Percentiles rank a stretch among this genome's conserved stretches.
Evolutionary conservation across 805 yeast genomes (phyloP).

Genomic region (Suhomyces prunicola): DNA sequence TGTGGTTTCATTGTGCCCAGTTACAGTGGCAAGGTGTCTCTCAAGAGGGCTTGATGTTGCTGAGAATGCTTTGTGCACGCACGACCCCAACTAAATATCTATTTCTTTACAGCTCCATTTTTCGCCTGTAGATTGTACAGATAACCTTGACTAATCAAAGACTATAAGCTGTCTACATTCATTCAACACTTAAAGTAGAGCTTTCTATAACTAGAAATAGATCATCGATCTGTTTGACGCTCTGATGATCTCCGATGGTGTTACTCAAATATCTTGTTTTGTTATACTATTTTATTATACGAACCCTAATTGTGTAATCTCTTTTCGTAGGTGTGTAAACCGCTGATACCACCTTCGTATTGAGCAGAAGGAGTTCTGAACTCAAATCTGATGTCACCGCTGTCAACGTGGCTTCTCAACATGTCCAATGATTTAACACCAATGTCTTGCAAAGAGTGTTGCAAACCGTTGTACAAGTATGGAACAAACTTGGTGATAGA

Average conservation of each 20-base stretch:
- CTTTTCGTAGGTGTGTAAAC: constrained; percentile 95
- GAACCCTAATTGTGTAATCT: constrained; percentile 75
- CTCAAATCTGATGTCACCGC: constrained; percentile 85
- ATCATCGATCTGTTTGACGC: no score
- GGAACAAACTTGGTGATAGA: constrained; percentile 92
- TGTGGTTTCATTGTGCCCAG: neutral
- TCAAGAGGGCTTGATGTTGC: neutral
- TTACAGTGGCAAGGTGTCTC: neutral
- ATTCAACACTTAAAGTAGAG: no score
- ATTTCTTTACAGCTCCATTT: no score
- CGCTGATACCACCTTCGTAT: constrained; percentile 97
- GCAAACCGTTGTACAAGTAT: constrained; percentile 90
- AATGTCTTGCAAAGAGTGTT: constrained; percentile 98
- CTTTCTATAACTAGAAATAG: no score
- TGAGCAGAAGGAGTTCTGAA: constrained; percentile 98
- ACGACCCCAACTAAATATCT: neutral
- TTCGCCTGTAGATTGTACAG: no score
- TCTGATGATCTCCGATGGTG: no score
- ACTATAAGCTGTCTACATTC: no score
- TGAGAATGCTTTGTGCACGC: neutral
- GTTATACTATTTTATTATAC: neutral
- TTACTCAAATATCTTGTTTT: neutral
- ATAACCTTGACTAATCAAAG: no score
- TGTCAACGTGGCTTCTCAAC: constrained; percentile 61
- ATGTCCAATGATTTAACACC: constrained; percentile 69